Evolutionary conservation across 2,329 filamentous ascomycete genomes (phyloP).

Genomic region (Cladosporium austrohemisphaericum): DNA sequence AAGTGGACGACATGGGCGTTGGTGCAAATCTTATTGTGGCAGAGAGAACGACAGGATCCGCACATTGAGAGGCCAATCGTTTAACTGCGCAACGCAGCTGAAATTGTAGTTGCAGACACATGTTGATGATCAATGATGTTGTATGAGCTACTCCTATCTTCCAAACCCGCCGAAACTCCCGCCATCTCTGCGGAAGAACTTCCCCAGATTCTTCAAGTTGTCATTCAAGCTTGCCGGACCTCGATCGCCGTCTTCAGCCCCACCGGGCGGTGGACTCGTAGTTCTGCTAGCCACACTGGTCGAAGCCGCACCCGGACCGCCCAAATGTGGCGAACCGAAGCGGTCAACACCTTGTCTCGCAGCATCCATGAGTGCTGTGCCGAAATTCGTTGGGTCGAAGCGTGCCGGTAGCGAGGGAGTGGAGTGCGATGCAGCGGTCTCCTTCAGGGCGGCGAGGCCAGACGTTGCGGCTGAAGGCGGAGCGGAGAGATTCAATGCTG

Average conservation of each 20-base stretch:
- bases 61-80: no score
- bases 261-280: slow-evolving; percentile 28
- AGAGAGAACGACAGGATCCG: no score
- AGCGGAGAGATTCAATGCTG: slow-evolving; percentile 55
- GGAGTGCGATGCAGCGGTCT: slow-evolving; percentile 25
- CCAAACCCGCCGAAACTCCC: slow-evolving; percentile 52
- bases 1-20: no score
- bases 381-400: slow-evolving; percentile 79
- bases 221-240: slow-evolving; percentile 74
- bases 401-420: slow-evolving; percentile 40
- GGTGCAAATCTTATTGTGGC: no score
- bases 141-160: slow-evolving; percentile 2
- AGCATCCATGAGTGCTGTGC: slow-evolving; percentile 82
- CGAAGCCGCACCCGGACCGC: slow-evolving; percentile 25
- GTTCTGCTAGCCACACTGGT: slow-evolving; percentile 32
- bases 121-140: no score
- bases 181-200: slow-evolving; percentile 89
- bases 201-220: slow-evolving; percentile 91
- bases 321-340: slow-evolving; percentile 61
- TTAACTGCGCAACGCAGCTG: no score
- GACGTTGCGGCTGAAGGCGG: slow-evolving; percentile 31
- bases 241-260: slow-evolving; percentile 27
- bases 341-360: slow-evolving; percentile 79
- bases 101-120: no score
- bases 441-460: slow-evolving; percentile 39